Base-by-base conservation (phyloP, 2,329 filamentous ascomycete genomes). In the Leptographium radiaticola region DNA sequence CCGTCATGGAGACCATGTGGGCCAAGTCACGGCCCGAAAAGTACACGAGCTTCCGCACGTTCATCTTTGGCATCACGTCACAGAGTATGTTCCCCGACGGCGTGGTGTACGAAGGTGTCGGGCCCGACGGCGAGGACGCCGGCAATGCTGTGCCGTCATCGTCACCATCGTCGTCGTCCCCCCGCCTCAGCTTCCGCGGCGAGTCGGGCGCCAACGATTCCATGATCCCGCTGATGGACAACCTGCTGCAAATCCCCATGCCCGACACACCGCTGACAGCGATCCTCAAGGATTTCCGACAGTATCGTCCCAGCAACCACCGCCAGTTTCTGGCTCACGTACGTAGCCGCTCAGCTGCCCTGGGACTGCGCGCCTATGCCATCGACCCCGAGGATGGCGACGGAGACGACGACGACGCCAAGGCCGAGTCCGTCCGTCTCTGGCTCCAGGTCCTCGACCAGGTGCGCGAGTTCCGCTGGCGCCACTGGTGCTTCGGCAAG, bases 71-170 rank as follows among this genome's bases (percentile, higher is more conserved):
- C 62, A 95, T 96, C 69, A 94, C 89, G 1, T 86, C 81, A 49
- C 90, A 96, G 70, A 84, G 82, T 63, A 95, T 96, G 89, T 96
- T 96, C 69, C 90, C 90, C 10, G 75, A 90, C 58, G 91, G 91
- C 10, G 91, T 96, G 9, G 70, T 95, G 48, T 96, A 96, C 67
- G 86, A 94, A 66, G 89, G 89, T 10, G 79, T 91, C 57, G 84
- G 84, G 59, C 81, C 85, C 56, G 68, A 69, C 56, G 52, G 48
- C 2, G 42, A 42, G 25, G 38, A 44, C 5, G 47, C 48, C 2
- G 46, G 39, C 20, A n/a, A 36, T 6, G 7, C 7, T 45, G 25
- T 33, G 18, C 16, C 31, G 12, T 10, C 36, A 4, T 16, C 34
- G 13, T 7, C 18, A 2, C 2, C 38, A 2, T 18, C 39, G 10